Percentiles rank a stretch among this genome's conserved stretches.
phyloP scores from a whole-genome alignment of 371 early-diverging fungal genomes.

The Mucor plumbeus region DNA sequence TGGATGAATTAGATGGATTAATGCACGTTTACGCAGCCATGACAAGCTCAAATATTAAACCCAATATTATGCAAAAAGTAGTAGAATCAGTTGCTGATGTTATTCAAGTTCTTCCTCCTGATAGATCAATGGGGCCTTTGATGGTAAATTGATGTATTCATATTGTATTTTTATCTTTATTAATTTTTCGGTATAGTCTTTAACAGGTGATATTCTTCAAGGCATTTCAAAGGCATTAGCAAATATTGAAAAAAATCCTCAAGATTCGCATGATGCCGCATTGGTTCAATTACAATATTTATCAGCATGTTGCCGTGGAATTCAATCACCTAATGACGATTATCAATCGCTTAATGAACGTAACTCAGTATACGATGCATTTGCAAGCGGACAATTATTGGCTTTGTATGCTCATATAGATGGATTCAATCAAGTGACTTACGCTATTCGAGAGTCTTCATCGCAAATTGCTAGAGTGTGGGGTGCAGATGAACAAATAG shows the following conservation, averaged over 20 bases:
- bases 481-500: conserved; percentile 45
- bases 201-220: conserved; percentile 53
- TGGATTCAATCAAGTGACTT: conserved; percentile 36
- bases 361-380: conserved; percentile 41
- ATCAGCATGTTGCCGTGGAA: conserved; percentile 59
- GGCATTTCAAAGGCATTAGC: conserved; percentile 37
- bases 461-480: conserved; percentile 38
- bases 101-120: conserved; percentile 66
- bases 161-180: background rate
- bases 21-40: conserved; percentile 64
- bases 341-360: conserved; percentile 43
- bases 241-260: conserved; percentile 20
- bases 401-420: conserved; percentile 32
- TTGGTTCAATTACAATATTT: conserved; percentile 50
- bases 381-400: conserved; percentile 43
- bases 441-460: conserved; percentile 38
- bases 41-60: conserved; percentile 44
- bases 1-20: conserved; percentile 63
- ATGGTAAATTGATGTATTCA: conserved; percentile 46
- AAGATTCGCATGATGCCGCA: conserved; percentile 23
- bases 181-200: conserved; percentile 26
- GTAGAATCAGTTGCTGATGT: conserved; percentile 77
- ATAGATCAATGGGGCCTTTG: conserved; percentile 58
- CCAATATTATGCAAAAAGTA: conserved; percentile 68
- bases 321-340: conserved; percentile 59